Conservation (phyloP, 2,329 filamentous ascomycete genomes). For the Diaporthe vaccinii region DNA sequence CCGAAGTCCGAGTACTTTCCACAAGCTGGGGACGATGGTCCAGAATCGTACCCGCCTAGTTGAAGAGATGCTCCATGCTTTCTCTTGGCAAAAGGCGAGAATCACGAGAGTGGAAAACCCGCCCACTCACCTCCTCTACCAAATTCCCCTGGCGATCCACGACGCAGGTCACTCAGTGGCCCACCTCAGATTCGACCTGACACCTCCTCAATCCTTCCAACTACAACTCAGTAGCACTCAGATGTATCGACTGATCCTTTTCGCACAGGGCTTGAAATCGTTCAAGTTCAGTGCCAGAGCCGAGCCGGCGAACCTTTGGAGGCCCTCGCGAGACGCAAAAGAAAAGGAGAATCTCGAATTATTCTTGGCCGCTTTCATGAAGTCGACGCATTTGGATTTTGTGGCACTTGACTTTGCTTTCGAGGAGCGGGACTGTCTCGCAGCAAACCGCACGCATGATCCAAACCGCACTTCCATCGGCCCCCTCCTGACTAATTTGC, state of each 20-base stretch:
- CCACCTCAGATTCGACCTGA: conserved; percentile 11
- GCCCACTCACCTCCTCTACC: neutral
- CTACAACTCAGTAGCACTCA: neutral
- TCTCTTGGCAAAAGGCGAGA: neutral
- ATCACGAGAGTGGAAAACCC: neutral
- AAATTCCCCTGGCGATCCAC: neutral
- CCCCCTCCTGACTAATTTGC: neutral
- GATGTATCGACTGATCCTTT: neutral
- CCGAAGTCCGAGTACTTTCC: neutral
- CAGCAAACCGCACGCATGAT: neutral
- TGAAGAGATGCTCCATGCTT: neutral
- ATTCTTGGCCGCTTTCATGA: neutral
- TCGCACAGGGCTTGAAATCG: neutral
- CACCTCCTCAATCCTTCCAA: neutral
- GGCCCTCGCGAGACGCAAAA: neutral
- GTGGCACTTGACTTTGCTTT: conserved; percentile 12
- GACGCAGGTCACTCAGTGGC: neutral
- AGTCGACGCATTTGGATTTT: neutral
- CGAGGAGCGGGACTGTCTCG: neutral
- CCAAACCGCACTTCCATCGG: neutral
- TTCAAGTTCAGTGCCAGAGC: neutral
- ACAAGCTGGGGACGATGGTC: neutral
- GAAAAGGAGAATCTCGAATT: neutral
- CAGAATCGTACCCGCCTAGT: neutral
- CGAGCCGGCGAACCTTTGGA: neutral